These are phyloP conservation scores for Umbellularia californica DNA, from an alignment of 164 flowering plant species.

Conservation along the genomic window DNA sequence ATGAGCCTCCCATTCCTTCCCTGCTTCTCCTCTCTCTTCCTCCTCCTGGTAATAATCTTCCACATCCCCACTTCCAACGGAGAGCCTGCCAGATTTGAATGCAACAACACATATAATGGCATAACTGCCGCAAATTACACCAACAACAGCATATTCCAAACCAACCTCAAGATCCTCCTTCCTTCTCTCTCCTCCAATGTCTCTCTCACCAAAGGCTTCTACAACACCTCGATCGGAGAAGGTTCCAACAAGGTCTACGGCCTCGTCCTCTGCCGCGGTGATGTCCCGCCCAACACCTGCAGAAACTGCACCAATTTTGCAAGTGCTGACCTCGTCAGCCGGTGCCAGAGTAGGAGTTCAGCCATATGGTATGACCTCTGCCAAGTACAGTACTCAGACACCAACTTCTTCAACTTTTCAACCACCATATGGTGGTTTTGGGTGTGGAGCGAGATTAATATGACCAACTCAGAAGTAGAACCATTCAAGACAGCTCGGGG, in stretches of 20 bases:
- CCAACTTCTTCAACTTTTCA: too few relatives aligned
- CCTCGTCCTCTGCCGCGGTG: slow-evolving; percentile 26
- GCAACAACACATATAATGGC: not conserved
- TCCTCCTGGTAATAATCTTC: not conserved
- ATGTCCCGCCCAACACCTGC: slow-evolving; percentile 10
- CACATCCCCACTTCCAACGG: not conserved
- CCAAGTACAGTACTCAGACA: slow-evolving; percentile 24
- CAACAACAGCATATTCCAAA: slow-evolving; percentile 9
- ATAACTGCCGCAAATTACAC: not conserved
- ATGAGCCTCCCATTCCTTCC: too few relatives aligned
- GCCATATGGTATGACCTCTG: slow-evolving; percentile 19
- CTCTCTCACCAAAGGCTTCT: slow-evolving; percentile 16
- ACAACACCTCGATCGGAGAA: slow-evolving; percentile 9
- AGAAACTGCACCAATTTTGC: slow-evolving; percentile 17
- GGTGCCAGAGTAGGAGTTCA: slow-evolving; percentile 19
- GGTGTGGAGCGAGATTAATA: not conserved
- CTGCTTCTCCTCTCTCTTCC: too few relatives aligned
- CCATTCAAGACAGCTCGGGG: not conserved
- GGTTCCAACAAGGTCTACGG: slow-evolving; percentile 1
- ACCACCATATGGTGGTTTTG: not conserved
- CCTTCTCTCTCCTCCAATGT: slow-evolving; percentile 10
- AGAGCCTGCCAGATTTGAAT: not conserved
- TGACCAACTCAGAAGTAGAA: not conserved
- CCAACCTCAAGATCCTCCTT: slow-evolving; percentile 22
- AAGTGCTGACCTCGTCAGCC: not conserved